Base-by-base conservation (phyloP, 2,329 filamentous ascomycete genomes). In the Paradendryphiella salina region DNA sequence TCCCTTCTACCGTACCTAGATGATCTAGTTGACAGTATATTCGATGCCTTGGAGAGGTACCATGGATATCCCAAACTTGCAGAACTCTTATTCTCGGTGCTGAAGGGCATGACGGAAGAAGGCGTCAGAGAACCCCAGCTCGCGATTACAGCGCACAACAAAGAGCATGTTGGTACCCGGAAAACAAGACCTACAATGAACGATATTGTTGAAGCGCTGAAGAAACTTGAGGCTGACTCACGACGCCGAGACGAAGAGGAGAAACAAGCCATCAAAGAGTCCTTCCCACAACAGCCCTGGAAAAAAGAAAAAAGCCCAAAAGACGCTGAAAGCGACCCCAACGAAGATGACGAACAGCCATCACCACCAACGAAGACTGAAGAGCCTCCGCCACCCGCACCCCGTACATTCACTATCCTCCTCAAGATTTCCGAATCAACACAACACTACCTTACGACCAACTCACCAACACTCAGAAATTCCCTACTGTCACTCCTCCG, bases 11-110 rank as follows among this genome's bases (percentile, higher is more conserved):
- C 92, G 0, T 96, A 92, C 66, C 78, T 99, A 1, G 93, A 97
- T 66, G 94, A 99, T 67, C 84, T 96, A 0, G 85, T 97, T 3
- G 88, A 86, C 4, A 93, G 90, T 0, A 90, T 99, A 32, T 97
- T 99, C 70, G 88, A 89, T 0, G 90, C 92, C 0, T 76, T 99
- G n/a, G 91, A 96, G 60, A 89, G 90, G 64, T 99, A 94, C 64
- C 94, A 99, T 64, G 94, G 94, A 1, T 97, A 99, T 69, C 86
- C 90, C 0, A 76, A 82, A 14, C 85, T 99, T 49, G 92, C 96
- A 0, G 90, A 96, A 67, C 82, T 86, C 37, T 77, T 99, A 5
- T 99, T 97, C 69, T 78, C 83, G 1, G 90, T 96, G 0, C 76
- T 99, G 4, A 86, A 85, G 46, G 89, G 90, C 52, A 84, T 97